Conservation (phyloP, 108 stramenopile genomes). For the Nannochloropsis oceanica region DNA sequence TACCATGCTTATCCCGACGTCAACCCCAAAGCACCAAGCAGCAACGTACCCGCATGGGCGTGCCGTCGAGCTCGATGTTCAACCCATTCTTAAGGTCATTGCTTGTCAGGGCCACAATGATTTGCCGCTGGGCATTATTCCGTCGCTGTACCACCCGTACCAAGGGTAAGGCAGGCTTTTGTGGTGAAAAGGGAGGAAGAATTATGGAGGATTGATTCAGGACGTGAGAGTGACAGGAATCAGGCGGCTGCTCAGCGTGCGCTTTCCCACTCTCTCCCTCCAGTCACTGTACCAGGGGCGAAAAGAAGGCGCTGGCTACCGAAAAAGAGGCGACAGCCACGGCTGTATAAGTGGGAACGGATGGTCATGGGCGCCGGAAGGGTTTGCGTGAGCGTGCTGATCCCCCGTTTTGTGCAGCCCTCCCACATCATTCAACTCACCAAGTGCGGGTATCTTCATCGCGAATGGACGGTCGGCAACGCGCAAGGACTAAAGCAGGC, state of each 20-base stretch:
- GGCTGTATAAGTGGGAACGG: not conserved
- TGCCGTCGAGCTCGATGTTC: slow-evolving; percentile 77
- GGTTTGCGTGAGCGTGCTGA: no score
- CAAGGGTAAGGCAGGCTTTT: not conserved
- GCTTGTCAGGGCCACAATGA: not conserved
- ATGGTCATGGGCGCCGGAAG: no score
- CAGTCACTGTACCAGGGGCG: not conserved
- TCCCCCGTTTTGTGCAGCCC: no score
- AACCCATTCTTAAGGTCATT: slow-evolving; percentile 81
- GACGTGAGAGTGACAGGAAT: not conserved
- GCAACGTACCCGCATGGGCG: slow-evolving; percentile 44
- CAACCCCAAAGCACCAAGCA: no score
- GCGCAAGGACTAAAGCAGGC: no score
- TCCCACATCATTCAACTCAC: no score
- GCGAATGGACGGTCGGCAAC: no score
- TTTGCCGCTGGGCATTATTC: not conserved
- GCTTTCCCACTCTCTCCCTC: not conserved
- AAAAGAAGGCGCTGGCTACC: not conserved
- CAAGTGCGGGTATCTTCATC: no score
- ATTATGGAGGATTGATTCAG: no score
- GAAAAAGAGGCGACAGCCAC: not conserved
- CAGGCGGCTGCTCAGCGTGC: not conserved
- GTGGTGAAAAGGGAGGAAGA: not conserved
- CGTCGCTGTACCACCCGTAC: not conserved
- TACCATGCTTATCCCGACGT: no score